Evolutionary conservation across 148 eudicot species (phyloP).

Genomic region (Rhododendron williamsianum): DNA sequence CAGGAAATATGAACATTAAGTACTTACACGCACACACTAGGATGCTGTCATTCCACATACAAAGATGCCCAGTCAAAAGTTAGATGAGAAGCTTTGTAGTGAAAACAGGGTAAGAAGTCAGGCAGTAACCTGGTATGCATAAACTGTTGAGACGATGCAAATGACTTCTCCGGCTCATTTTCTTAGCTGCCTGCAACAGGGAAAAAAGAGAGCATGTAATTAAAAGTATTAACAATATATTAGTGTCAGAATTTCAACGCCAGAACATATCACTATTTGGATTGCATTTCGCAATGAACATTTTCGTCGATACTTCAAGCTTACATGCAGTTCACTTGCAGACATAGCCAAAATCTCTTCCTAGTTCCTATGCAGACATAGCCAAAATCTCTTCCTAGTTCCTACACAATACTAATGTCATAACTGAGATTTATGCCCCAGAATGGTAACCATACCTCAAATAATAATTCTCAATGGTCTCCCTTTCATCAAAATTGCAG

Average conservation of each 20-base stretch:
- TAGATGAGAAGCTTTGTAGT: neutral
- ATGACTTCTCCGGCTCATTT: neutral
- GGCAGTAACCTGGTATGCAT: neutral
- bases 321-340: neutral
- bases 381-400: neutral
- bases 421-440: neutral
- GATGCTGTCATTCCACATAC: neutral
- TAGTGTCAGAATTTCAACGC: neutral
- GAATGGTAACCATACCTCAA: conserved; percentile 9
- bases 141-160: neutral
- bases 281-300: neutral
- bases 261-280: neutral
- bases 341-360: neutral
- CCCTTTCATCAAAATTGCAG: conserved; percentile 15
- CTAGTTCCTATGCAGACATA: neutral
- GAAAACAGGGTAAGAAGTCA: neutral
- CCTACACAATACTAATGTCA: neutral
- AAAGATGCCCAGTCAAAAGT: neutral
- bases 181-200: conserved; percentile 13
- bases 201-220: neutral
- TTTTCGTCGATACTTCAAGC: neutral
- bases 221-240: neutral
- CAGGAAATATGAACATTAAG: neutral
- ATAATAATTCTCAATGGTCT: conserved; percentile 11
- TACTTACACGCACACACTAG: neutral